Conservation (phyloP, 73 alveolate genomes). For the Effrenium voratum region DNA sequence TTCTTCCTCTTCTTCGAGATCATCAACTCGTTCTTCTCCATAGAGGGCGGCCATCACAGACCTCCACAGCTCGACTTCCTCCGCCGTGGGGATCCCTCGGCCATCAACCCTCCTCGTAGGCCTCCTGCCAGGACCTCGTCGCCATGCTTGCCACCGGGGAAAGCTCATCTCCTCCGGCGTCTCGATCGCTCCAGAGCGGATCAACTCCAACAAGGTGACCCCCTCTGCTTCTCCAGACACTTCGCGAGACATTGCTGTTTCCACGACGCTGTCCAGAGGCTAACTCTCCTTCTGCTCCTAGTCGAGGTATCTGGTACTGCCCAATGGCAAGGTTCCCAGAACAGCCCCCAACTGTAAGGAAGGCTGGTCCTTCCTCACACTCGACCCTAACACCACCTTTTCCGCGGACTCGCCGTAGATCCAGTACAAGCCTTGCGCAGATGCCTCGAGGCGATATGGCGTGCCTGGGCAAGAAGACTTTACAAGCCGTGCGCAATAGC, state of each 20-base stretch:
- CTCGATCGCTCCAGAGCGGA: not conserved
- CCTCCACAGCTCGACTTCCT: conserved; percentile 8
- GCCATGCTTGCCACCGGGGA: conserved; percentile 3
- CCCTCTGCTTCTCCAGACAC: conserved; percentile 7
- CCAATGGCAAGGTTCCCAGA: conserved; percentile 1
- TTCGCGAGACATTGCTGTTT: not conserved
- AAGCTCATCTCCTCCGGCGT: not conserved
- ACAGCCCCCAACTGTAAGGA: conserved; percentile 32
- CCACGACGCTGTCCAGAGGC: not conserved
- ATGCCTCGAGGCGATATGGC: too few relatives aligned
- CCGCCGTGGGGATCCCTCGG: not conserved
- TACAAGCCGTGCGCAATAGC: too few relatives aligned
- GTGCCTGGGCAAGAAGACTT: too few relatives aligned
- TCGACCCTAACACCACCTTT: too few relatives aligned
- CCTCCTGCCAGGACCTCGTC: not conserved
- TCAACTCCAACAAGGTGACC: not conserved
- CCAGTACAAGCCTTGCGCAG: too few relatives aligned
- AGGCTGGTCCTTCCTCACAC: too few relatives aligned
- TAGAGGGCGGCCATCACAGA: not conserved
- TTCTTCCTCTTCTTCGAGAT: not conserved
- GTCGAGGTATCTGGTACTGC: not conserved
- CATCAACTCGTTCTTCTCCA: not conserved
- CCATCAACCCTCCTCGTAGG: not conserved
- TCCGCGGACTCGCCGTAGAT: too few relatives aligned
- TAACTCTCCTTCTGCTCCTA: not conserved